Conservation (phyloP, 345 rosid species). For the Chamaenerion angustifolium region DNA sequence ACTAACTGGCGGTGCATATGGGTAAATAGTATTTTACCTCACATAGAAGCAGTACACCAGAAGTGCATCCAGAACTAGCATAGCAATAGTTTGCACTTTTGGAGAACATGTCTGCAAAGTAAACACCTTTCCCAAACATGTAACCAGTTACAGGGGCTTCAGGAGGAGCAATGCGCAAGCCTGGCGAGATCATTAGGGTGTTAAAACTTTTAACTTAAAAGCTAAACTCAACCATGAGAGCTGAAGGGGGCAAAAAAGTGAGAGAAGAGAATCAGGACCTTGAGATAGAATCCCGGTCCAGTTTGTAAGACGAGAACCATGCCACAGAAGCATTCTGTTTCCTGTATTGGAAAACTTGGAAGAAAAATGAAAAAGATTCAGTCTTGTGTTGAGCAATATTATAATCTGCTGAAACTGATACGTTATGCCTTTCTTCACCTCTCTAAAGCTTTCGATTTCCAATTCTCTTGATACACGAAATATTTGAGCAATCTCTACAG, state of each 20-base stretch:
- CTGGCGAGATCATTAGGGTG: slow-evolving; percentile 22
- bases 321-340: slow-evolving; percentile 89
- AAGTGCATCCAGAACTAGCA: slow-evolving; percentile 23
- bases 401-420: neutral
- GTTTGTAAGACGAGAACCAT: slow-evolving; percentile 88
- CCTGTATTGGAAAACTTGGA: slow-evolving; percentile 43
- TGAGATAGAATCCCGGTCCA: slow-evolving; percentile 97
- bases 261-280: slow-evolving; percentile 31
- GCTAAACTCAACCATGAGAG: slow-evolving; percentile 1
- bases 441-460: slow-evolving; percentile 46
- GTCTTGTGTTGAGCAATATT: too few species aligned
- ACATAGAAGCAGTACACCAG: slow-evolving; percentile 76
- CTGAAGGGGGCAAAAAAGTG: slow-evolving; percentile 6
- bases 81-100: slow-evolving; percentile 90
- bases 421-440: slow-evolving; percentile 29
- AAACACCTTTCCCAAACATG: slow-evolving; percentile 96
- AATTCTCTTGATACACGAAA: slow-evolving; percentile 47
- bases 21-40: slow-evolving; percentile 32
- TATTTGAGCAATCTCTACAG: slow-evolving; percentile 55
- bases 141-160: slow-evolving; percentile 88
- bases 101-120: slow-evolving; percentile 95
- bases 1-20: too few species aligned
- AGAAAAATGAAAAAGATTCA: slow-evolving; percentile 7
- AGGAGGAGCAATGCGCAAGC: slow-evolving; percentile 91
- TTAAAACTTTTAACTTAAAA: too few species aligned